Conservation (phyloP, 202 grass and related monocot genomes). For the Carex sylvatica region DNA sequence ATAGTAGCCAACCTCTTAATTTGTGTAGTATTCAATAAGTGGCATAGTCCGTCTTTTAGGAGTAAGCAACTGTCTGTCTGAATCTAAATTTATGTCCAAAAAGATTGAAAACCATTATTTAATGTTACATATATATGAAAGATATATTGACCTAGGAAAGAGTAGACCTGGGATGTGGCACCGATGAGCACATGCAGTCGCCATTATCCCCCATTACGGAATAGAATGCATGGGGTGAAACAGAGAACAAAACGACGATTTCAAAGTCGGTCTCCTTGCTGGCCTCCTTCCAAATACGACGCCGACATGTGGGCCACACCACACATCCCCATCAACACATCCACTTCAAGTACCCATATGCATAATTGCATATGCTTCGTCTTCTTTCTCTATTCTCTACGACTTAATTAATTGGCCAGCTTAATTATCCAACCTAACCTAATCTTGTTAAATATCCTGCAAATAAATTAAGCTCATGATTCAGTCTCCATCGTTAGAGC, state of each 20-base stretch:
- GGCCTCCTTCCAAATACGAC: constrained; percentile 26
- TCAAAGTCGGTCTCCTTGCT: neutral
- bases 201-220: constrained; percentile 11
- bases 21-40: no score
- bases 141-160: neutral
- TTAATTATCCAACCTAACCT: neutral
- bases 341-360: constrained; percentile 4
- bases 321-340: no score
- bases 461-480: no score
- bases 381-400: neutral
- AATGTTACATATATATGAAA: no score
- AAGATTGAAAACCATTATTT: no score
- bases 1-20: no score
- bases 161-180: neutral
- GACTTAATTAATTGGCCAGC: neutral
- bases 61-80: no score
- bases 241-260: constrained; percentile 24
- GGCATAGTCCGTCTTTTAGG: no score
- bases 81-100: no score
- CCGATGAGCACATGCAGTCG: neutral
- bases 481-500: no score
- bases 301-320: constrained; percentile 22
- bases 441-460: neutral
- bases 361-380: no score
- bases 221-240: constrained; percentile 18